Evolutionary conservation across 345 rosid species (phyloP).

Genomic region (Nasturtium officinale): DNA sequence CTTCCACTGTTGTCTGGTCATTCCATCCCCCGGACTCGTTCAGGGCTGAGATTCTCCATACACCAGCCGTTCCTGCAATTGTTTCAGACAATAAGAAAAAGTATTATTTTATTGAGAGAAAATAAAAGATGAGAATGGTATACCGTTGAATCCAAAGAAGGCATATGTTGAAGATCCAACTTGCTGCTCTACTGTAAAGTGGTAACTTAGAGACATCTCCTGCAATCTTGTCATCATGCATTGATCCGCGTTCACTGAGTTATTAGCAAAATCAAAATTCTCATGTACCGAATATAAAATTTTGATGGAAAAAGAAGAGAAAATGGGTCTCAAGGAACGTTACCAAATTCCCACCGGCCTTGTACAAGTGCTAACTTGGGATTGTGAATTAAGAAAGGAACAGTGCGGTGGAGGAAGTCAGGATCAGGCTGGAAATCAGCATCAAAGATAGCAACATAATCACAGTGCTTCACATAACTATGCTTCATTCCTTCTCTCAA

Average conservation of each 20-base stretch:
- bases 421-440: constrained; percentile 49
- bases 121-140: constrained; percentile 11
- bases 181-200: constrained; percentile 59
- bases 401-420: constrained; percentile 44
- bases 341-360: constrained; percentile 49
- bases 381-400: constrained; percentile 44
- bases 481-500: constrained; percentile 47
- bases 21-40: constrained; percentile 65
- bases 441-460: constrained; percentile 45
- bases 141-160: constrained; percentile 64
- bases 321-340: background rate
- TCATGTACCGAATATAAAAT: background rate
- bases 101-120: background rate
- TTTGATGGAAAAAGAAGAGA: constrained; percentile 5
- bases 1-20: constrained; percentile 62
- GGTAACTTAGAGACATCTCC: constrained; percentile 64
- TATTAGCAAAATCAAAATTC: constrained; percentile 3
- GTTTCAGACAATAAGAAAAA: constrained; percentile 22
- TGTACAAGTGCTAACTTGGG: constrained; percentile 47
- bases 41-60: constrained; percentile 57
- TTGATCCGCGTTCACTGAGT: constrained; percentile 55
- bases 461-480: constrained; percentile 47
- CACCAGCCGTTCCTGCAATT: constrained; percentile 54
- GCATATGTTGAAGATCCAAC: constrained; percentile 60
- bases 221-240: constrained; percentile 60